phyloP scores from a whole-genome alignment of 495 filamentous ascomycete genomes.

The Aspergillus bridgeri region DNA sequence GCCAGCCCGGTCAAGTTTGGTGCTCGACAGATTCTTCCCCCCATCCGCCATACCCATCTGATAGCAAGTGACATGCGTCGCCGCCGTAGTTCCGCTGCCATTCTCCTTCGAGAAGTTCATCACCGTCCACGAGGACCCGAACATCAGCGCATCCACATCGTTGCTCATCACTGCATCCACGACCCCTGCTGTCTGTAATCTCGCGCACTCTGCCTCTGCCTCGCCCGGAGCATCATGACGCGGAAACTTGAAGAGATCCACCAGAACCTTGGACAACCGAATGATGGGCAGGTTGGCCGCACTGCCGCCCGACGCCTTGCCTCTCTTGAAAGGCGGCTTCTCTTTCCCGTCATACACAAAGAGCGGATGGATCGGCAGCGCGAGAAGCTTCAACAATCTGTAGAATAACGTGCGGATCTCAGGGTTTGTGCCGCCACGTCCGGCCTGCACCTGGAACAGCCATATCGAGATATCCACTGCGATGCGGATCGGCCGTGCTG shows the following conservation, averaged over 20 bases:
- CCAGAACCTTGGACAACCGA: conserved; percentile 66
- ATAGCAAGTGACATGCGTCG: conserved; percentile 86
- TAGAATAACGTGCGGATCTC: conserved; percentile 92
- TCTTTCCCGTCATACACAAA: conserved; percentile 95
- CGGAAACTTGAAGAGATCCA: conserved; percentile 81
- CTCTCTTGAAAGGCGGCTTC: conserved; percentile 88
- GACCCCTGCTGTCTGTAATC: conserved; percentile 76
- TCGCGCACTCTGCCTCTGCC: conserved; percentile 93
- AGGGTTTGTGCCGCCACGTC: conserved; percentile 84
- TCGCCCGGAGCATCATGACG: conserved; percentile 89
- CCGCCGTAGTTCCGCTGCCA: conserved; percentile 55
- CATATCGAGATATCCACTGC: conserved; percentile 97
- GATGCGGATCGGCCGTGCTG: conserved; percentile 70
- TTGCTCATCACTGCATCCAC: conserved; percentile 96
- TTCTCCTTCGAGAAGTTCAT: conserved; percentile 81
- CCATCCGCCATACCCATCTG: conserved; percentile 44
- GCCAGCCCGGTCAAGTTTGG: conserved; percentile 71
- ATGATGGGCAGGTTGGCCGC: conserved; percentile 52
- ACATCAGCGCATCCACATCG: conserved; percentile 98
- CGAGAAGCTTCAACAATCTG: conserved; percentile 77
- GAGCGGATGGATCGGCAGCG: conserved; percentile 77
- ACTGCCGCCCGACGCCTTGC: conserved; percentile 43
- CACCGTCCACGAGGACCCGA: conserved; percentile 74
- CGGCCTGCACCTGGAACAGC: conserved; percentile 90
- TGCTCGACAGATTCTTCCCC: conserved; percentile 27